Conservation (phyloP, 331 rosid species). For the Pyrus hybrid region DNA sequence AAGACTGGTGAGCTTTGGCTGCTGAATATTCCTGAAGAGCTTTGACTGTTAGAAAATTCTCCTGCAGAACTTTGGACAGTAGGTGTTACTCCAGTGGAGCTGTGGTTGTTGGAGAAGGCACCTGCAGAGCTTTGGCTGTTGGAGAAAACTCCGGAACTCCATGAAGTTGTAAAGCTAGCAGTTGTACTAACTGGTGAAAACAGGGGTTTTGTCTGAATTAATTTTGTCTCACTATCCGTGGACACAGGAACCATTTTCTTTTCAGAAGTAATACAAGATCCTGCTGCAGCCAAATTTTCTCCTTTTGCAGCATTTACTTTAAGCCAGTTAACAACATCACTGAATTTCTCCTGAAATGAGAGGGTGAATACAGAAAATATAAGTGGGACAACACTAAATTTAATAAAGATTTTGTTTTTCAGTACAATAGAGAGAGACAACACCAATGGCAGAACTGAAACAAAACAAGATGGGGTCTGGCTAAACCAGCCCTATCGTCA, state of each 20-base stretch:
- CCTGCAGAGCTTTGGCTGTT: conserved; percentile 12
- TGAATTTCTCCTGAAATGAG: conserved; percentile 68
- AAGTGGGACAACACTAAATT: background rate
- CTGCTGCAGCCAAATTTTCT: conserved; percentile 33
- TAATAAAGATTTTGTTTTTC: background rate
- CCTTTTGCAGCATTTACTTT: conserved; percentile 59
- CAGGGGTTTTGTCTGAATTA: conserved; percentile 41
- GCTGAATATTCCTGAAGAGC: conserved; percentile 12
- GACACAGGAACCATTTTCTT: conserved; percentile 35
- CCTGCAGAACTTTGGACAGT: background rate
- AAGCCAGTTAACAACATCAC: conserved; percentile 90
- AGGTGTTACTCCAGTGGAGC: background rate
- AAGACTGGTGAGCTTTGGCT: conserved; percentile 6
- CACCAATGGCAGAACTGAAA: no score
- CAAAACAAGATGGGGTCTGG: no score
- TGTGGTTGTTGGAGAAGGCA: background rate
- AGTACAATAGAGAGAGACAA: background rate
- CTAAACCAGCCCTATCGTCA: no score
- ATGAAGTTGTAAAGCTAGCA: conserved; percentile 19
- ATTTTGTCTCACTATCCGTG: conserved; percentile 30
- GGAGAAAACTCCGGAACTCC: conserved; percentile 21
- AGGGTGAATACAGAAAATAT: conserved; percentile 4
- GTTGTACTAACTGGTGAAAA: conserved; percentile 33
- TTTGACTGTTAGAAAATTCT: conserved; percentile 7
- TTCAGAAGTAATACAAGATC: conserved; percentile 25